phyloP scores from a whole-genome alignment of 805 yeast genomes.

The Middelhovenomyces tepae region DNA sequence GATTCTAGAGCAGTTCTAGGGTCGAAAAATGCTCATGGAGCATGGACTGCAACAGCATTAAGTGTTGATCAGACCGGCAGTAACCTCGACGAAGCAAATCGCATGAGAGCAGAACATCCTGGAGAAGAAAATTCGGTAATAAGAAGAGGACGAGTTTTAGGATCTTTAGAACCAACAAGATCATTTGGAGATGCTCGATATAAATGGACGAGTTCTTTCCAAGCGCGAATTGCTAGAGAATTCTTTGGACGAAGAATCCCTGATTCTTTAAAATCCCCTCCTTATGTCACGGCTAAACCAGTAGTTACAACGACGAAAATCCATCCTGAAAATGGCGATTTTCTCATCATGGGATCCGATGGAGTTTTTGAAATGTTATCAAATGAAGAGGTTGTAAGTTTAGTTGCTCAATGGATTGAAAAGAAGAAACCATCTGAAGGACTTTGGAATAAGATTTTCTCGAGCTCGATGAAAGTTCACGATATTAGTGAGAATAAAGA shows the following conservation, averaged over 20 bases:
- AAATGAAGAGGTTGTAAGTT: slow-evolving; percentile 84
- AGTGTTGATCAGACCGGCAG: slow-evolving; percentile 93
- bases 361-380: slow-evolving; percentile 88
- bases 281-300: slow-evolving; percentile 96
- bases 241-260: slow-evolving; percentile 69
- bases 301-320: slow-evolving; percentile 76
- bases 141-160: slow-evolving; percentile 81
- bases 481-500: slow-evolving; percentile 38
- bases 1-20: slow-evolving; percentile 92
- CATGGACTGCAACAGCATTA: slow-evolving; percentile 83
- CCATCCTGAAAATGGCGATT: slow-evolving; percentile 63
- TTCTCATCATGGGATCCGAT: slow-evolving; percentile 87
- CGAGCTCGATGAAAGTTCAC: slow-evolving; percentile 20
- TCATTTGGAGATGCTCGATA: slow-evolving; percentile 97
- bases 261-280: slow-evolving; percentile 76
- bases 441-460: slow-evolving; percentile 3
- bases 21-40: slow-evolving; percentile 42
- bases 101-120: slow-evolving; percentile 84
- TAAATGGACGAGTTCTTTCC: slow-evolving; percentile 70
- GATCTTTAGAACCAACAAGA: slow-evolving; percentile 88
- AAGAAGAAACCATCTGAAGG: slow-evolving; percentile 40
- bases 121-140: slow-evolving; percentile 70
- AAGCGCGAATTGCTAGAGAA: slow-evolving; percentile 60
- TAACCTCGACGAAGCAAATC: slow-evolving; percentile 74
- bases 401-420: slow-evolving; percentile 92